These are phyloP conservation scores for Pseudisothecium myosuroides DNA, from an alignment of 225 moss, liverwort and hornwort species.

Conservation along the genomic window DNA sequence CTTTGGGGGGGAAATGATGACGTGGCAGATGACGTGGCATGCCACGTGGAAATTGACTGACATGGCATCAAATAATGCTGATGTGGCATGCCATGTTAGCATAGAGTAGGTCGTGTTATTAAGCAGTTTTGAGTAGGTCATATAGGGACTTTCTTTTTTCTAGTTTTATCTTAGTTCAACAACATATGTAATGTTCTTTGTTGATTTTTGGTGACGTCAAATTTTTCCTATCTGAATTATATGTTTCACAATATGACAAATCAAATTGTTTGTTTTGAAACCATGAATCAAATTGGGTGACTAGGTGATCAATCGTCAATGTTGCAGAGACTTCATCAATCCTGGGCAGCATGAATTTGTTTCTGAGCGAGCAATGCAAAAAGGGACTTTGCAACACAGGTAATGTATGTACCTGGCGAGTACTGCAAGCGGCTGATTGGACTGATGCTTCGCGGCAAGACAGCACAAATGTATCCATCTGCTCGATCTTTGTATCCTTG, in stretches of 20 bases:
- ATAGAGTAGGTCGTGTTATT: neutral
- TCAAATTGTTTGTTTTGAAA: neutral
- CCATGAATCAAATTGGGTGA: neutral
- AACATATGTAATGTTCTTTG: neutral
- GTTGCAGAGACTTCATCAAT: neutral
- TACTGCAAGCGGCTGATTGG: neutral
- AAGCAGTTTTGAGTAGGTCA: neutral
- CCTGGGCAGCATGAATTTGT: neutral
- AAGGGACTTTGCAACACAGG: neutral
- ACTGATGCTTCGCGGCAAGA: constrained; percentile 14
- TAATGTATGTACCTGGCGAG: constrained; percentile 10
- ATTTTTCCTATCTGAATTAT: neutral
- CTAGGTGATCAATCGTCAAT: neutral
- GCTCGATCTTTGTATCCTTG: constrained; percentile 23
- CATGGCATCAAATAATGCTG: too few relatives aligned
- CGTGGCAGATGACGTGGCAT: too few relatives aligned
- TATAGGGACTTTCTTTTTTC: neutral
- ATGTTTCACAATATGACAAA: neutral
- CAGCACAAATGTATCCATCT: constrained; percentile 1
- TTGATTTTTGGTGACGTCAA: neutral
- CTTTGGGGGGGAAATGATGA: too few relatives aligned
- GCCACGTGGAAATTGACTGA: too few relatives aligned
- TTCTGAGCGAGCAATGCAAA: neutral
- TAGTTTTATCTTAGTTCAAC: neutral
- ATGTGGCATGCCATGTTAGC: too few relatives aligned